Conservation (phyloP, 2,329 filamentous ascomycete species). For the Atkinsonella hypoxylon region DNA sequence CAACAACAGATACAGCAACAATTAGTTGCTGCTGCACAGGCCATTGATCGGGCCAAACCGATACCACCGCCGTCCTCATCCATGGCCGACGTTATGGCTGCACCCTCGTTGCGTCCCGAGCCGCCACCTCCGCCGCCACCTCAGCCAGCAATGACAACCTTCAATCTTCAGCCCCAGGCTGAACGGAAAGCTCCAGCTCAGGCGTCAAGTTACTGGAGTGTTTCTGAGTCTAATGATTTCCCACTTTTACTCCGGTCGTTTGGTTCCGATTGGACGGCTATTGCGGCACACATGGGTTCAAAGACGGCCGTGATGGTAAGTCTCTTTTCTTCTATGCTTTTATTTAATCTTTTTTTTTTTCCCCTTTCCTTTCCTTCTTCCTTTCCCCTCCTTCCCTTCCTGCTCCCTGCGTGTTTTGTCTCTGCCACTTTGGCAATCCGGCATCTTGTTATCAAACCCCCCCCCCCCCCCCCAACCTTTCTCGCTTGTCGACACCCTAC, state of each 20-base stretch:
- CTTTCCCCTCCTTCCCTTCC: no score
- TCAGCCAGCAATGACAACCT: constrained; percentile 35
- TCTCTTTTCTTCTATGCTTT: constrained; percentile 2
- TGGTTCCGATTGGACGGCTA: constrained; percentile 66
- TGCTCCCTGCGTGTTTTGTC: background rate
- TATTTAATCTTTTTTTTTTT: background rate
- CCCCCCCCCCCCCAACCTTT: background rate
- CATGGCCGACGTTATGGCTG: constrained; percentile 43
- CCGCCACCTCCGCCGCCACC: constrained; percentile 33
- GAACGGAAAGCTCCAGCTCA: constrained; percentile 44
- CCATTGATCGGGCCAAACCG: constrained; percentile 24
- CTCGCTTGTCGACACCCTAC: background rate
- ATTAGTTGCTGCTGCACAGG: constrained; percentile 10
- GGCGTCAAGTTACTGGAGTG: constrained; percentile 78
- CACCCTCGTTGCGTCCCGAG: constrained; percentile 44
- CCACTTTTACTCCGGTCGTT: constrained; percentile 59
- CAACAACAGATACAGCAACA: constrained; percentile 7
- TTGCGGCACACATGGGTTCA: constrained; percentile 68
- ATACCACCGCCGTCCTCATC: constrained; percentile 19
- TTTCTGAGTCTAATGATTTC: constrained; percentile 70
- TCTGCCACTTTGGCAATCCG: background rate
- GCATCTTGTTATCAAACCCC: background rate
- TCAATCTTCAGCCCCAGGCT: constrained; percentile 35
- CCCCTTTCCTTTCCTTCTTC: background rate
- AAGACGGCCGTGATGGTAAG: constrained; percentile 79